phyloP scores from a whole-genome alignment of 176 grass and related monocot species.

The Ananas comosus region DNA sequence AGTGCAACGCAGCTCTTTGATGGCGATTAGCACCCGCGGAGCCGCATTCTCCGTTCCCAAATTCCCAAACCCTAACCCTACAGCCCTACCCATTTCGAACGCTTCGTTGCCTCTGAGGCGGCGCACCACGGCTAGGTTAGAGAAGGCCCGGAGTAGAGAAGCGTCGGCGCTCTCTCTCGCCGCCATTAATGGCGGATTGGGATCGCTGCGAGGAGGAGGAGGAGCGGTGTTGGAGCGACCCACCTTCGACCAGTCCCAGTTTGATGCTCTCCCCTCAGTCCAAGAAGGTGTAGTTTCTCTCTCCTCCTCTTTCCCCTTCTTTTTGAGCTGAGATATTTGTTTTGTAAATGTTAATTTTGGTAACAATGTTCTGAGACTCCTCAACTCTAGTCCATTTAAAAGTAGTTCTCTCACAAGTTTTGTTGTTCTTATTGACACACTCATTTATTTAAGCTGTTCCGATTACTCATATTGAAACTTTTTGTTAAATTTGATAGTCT shows the following conservation, averaged over 20 bases:
- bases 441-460: too few relatives aligned
- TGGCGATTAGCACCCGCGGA: constrained; percentile 33
- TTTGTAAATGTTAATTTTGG: not conserved
- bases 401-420: too few relatives aligned
- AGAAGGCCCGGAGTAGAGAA: not conserved
- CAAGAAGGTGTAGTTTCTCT: constrained; percentile 41
- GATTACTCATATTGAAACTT: too few relatives aligned
- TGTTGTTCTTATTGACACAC: too few relatives aligned
- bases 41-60: constrained; percentile 24
- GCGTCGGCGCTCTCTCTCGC: not conserved
- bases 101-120: constrained; percentile 3
- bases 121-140: not conserved
- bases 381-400: too few relatives aligned
- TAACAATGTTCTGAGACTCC: not conserved
- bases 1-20: not conserved
- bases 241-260: constrained; percentile 49
- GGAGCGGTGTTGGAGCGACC: constrained; percentile 47
- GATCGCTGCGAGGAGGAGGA: constrained; percentile 11
- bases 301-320: not conserved
- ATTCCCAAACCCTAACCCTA: constrained; percentile 9
- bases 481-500: too few relatives aligned
- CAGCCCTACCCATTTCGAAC: not conserved
- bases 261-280: constrained; percentile 30
- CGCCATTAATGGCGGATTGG: not conserved
- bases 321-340: not conserved